Conservation (phyloP, 2,329 filamentous ascomycete species). For the Colletotrichum incanum region DNA sequence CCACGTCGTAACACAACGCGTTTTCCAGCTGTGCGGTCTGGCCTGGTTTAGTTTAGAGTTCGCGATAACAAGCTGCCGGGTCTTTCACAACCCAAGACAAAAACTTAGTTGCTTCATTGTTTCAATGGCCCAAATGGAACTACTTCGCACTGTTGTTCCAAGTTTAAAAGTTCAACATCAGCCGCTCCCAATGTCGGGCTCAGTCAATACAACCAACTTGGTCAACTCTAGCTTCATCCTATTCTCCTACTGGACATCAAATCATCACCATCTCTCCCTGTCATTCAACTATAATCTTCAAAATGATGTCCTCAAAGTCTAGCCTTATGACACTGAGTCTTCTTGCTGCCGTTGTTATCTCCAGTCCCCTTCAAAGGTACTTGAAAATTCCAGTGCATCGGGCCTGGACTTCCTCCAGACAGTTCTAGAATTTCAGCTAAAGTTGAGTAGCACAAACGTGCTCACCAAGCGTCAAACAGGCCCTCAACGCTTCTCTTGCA, state of each 20-base stretch:
- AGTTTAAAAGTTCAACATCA: too few relatives aligned
- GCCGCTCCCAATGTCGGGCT: not conserved
- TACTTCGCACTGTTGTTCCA: too few relatives aligned
- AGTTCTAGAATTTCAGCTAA: not conserved
- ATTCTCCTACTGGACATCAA: not conserved
- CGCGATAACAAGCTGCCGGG: not conserved
- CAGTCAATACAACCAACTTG: not conserved
- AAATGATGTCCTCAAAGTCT: constrained; percentile 1
- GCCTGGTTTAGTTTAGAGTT: too few relatives aligned
- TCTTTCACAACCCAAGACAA: too few relatives aligned
- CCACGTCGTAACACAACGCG: not conserved
- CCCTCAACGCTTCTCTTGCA: constrained; percentile 4
- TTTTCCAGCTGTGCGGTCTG: not conserved
- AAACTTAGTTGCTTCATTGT: too few relatives aligned
- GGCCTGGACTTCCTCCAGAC: not conserved
- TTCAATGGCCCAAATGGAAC: not conserved
- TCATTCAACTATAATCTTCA: not conserved
- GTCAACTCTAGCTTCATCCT: too few relatives aligned
- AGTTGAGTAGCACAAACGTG: not conserved
- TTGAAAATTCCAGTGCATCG: too few relatives aligned
- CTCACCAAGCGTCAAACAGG: not conserved
- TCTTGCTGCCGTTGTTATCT: not conserved
- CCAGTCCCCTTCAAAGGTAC: not conserved
- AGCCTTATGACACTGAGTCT: not conserved
- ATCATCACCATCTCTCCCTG: too few relatives aligned